phyloP scores from a whole-genome alignment of 139 green algal species.

The Picocystis salinarum region DNA sequence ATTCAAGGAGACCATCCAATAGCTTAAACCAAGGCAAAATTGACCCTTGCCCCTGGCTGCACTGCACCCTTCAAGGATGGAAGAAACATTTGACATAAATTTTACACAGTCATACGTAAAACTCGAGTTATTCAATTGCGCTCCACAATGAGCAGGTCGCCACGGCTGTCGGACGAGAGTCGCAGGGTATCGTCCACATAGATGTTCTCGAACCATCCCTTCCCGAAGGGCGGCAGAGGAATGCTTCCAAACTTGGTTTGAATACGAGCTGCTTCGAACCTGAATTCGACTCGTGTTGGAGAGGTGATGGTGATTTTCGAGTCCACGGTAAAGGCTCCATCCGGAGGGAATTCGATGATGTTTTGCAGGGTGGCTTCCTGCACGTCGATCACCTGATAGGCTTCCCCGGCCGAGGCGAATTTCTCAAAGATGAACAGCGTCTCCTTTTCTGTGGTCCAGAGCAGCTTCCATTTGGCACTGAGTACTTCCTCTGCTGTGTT shows the following conservation, averaged over 20 bases:
- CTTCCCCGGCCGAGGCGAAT: background rate
- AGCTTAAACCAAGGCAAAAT: no score
- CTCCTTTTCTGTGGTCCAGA: conserved; percentile 71
- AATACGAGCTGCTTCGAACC: conserved; percentile 38
- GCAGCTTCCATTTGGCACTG: conserved; percentile 46
- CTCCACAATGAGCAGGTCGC: conserved; percentile 47
- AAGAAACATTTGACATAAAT: no score
- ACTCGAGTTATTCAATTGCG: no score
- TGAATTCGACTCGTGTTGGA: conserved; percentile 34
- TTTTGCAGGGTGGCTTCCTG: conserved; percentile 41
- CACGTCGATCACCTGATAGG: conserved; percentile 60
- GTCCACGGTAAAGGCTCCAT: conserved; percentile 59
- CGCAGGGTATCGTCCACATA: conserved; percentile 48
- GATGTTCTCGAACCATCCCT: conserved; percentile 71
- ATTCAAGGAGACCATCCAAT: conserved; percentile 3
- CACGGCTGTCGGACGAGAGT: conserved; percentile 51
- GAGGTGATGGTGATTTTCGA: conserved; percentile 4
- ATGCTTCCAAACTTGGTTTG: conserved; percentile 25
- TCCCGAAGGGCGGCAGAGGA: conserved; percentile 48
- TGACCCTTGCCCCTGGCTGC: no score
- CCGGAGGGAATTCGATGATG: conserved; percentile 69
- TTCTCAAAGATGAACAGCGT: conserved; percentile 69
- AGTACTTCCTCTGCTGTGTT: conserved; percentile 12
- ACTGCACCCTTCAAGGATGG: no score
- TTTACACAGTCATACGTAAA: no score